These are phyloP conservation scores for Solanum bulbocastanum DNA, from an alignment of 257 asterid genomes.

Conservation along the genomic window DNA sequence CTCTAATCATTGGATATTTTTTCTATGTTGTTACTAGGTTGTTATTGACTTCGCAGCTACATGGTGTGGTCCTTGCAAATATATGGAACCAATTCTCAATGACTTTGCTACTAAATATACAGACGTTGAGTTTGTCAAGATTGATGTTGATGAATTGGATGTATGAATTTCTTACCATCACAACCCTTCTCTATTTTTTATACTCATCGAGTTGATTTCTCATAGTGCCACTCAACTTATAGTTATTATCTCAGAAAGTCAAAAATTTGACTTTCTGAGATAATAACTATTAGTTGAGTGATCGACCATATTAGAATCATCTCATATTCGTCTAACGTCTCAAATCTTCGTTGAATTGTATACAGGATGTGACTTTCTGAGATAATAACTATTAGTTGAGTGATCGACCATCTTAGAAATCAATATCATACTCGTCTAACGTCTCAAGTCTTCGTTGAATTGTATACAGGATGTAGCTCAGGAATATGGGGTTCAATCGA, in stretches of 20 bases:
- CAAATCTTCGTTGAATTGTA: too few species aligned
- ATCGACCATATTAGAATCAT: neutral
- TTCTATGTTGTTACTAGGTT: neutral
- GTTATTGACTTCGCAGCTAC: slow-evolving; percentile 31
- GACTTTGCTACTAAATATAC: slow-evolving; percentile 16
- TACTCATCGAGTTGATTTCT: neutral
- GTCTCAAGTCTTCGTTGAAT: neutral
- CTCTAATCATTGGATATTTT: neutral
- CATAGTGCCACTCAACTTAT: neutral
- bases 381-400: neutral
- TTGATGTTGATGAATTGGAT: slow-evolving; percentile 28
- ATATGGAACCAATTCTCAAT: slow-evolving; percentile 20
- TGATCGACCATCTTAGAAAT: neutral
- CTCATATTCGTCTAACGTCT: neutral
- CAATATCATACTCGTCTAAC: neutral
- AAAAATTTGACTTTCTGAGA: neutral
- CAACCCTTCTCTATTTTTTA: neutral
- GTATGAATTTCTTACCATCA: neutral
- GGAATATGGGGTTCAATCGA: slow-evolving; percentile 44
- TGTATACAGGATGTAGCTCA: slow-evolving; percentile 51
- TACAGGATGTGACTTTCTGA: neutral
- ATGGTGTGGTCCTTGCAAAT: slow-evolving; percentile 36
- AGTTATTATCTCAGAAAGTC: neutral
- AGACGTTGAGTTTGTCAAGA: slow-evolving; percentile 27
- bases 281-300: neutral